Evolutionary conservation across 2,329 filamentous ascomycete genomes (phyloP), one percentile per base, ranked within the genome.

Genomic region (Alternaria ventricosa): DNA sequence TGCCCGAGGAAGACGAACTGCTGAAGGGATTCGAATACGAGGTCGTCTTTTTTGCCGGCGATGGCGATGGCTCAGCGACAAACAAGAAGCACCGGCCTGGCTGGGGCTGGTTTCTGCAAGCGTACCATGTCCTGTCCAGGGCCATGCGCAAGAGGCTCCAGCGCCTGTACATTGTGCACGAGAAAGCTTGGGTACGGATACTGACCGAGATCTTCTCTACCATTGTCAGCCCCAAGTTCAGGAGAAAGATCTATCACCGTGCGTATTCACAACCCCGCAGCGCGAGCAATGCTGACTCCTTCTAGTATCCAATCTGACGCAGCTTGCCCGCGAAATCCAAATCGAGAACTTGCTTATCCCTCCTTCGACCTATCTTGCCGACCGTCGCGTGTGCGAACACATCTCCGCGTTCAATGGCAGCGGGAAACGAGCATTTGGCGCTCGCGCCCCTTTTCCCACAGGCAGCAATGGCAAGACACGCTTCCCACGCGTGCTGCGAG

Each of bases 11-110:
- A 65, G 85, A 87, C 50, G 86, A 87, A 65, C 73, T 87, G 61
- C 78, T 86, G 28, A 81, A 80, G 51, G 85, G 85, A 2, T 82
- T 81, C 20, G 84, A 86, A 60, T 88, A 87, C 67, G 86, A 87
- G 70, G 82, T 88, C 49, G 79, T 87, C 59, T 87, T 87, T 76
- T 87, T 87, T 69, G 85, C 86, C 5, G 86, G 85, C n/a, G 85
- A 84, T 10, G 82, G 81, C 41, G 80, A 81, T 50, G 83, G 82
- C 51, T 81, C 79, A 50, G 79, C 77, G 13, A 83, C 81, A 10
- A 74, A 77, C 45, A 86, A 82, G 75, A 86, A 84, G 74, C 80
- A 79, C 55, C 71, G 82, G 47, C 85, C 86, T 2, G 83, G 84
- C 25, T 85, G 84, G 81, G 84, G 84, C 43, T 88, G 86, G 86